Base-by-base conservation (phyloP, 257 asterid species). In the Fraxinus pennsylvanica region DNA sequence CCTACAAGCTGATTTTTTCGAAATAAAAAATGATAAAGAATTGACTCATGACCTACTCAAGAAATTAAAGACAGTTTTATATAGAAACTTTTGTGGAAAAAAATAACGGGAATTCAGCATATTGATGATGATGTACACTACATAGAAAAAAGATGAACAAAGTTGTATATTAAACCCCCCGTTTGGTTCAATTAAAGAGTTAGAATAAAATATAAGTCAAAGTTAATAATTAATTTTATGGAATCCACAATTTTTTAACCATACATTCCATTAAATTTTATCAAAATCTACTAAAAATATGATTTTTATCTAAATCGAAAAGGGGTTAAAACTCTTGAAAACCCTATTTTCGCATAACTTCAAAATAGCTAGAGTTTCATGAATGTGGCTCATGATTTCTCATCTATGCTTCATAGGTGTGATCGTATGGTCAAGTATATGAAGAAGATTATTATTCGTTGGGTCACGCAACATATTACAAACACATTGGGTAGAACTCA, bases 1-100 rank as follows among this genome's bases (percentile, higher is more conserved):
- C 97, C 95, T 74, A 82, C 90, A 81, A 88, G 86, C 97, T 92
- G 83, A 38, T 50, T 88, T 74, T 78, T 27, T 67, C 72, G 41
- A 73, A 35, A 41, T 72, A 74, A 52, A 41, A 45, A 50, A 39
- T 57, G 15, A 39, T 6, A n/a, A 45, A 68, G 32, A 43, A 52
- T 21, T 8, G 68, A 22, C 10, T 25, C 13, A n/a, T 63, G 41
- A 5, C 57, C 57, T 15, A 72, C 29, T 38, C 7, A 36, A n/a
- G 38, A 59, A 59, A 71, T 21, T 27, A 7, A 69, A 47, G 6
- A 50, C n/a, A 8, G 1, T 9, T 39, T 39, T 45, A 68, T 32
- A 75, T 9, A 1, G 3, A 73, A 36, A 52, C 41, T 54, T 29
- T 70, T 71, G 36, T 30, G 3, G 45, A 30, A 1, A 5, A 41